Percentiles rank a stretch among this genome's conserved stretches.
These are phyloP conservation scores for Claviceps quebecensis DNA, from an alignment of 2,329 filamentous ascomycete species.

Conservation along the genomic window DNA sequence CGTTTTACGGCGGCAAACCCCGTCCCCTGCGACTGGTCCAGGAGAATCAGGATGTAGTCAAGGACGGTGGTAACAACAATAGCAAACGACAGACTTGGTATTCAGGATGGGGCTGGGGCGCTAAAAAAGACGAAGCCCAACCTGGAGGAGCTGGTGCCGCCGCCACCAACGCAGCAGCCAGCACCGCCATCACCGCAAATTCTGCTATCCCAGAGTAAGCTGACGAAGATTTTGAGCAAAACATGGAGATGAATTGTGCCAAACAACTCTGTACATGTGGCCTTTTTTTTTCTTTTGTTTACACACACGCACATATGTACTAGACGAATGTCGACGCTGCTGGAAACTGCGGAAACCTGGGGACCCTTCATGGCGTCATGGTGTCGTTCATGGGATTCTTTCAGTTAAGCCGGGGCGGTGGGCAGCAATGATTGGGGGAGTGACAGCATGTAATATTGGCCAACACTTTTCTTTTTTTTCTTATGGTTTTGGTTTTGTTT, in stretches of 20 bases:
- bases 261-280: not conserved
- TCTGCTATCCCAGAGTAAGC: slow-evolving; percentile 22
- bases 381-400: not conserved
- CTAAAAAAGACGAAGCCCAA: slow-evolving; percentile 33
- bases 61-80: slow-evolving; percentile 21
- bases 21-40: slow-evolving; percentile 77
- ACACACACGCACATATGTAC: not conserved
- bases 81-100: slow-evolving; percentile 54
- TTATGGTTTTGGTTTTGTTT: not conserved
- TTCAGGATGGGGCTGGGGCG: slow-evolving; percentile 41
- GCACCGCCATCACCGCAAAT: slow-evolving; percentile 16
- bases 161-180: slow-evolving; percentile 9
- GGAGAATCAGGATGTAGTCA: slow-evolving; percentile 46
- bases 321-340: not conserved
- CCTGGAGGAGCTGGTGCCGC: slow-evolving; percentile 9
- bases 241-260: not conserved
- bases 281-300: not conserved
- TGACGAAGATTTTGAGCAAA: too few relatives aligned
- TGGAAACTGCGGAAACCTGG: not conserved
- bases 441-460: not conserved
- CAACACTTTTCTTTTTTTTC: not conserved
- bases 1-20: slow-evolving; percentile 55
- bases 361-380: not conserved
- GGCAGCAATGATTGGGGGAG: not conserved
- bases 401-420: not conserved